Evolutionary conservation across 2,329 filamentous ascomycete genomes (phyloP), one percentile per base, ranked within the genome.

Genomic region (Hawksworthiomyces lignivorus): DNA sequence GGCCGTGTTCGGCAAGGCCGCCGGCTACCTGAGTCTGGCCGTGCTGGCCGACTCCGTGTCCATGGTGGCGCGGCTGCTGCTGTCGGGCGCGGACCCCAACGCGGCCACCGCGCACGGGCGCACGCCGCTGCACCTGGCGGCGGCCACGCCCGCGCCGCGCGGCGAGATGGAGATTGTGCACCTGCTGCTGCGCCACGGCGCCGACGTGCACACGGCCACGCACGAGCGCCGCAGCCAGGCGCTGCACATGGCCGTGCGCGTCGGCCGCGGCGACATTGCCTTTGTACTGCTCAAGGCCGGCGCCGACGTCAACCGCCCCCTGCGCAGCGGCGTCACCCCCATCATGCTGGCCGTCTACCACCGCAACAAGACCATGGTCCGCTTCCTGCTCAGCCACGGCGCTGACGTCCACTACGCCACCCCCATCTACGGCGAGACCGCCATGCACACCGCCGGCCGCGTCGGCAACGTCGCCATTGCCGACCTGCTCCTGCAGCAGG

Each of bases 131-230:
- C 67, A 71, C 0, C 51, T 65, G 5, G 73, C 75, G 2, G 64
- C 76, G 7, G 62, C 64, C 8, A 61, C 56, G 8, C 45, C 64
- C 8, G 61, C 56, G 8, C 45, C 18, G 43, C 47, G 31, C 41
- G 59, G 62, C 5, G 70, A 74, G 31, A 36, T 59, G 1, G 56
- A 51, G 18, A 65, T 75, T 22, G 58, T 67, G 5, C 62, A 71
- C 44, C 54, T 73, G 6, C 58, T 78, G 3, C 53, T 77, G 4
- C 56, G 62, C 15, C 70, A 75, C 36, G 73, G 73, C 7, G 73
- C 72, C 12, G 54, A 64, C 33, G 53, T 56, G 7, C 55, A 62
- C 39, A 57, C 55, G 42, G 54, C 54, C 5, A 39, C 39, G 18
- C 54, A 55, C 22, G 44, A 56, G 9, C 59, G 56, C 21, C 57